A percentile compares a stretch with the other conserved stretches of the same genome.
Conservation (phyloP, 345 rosid genomes). For the Lepidium aucheri region DNA sequence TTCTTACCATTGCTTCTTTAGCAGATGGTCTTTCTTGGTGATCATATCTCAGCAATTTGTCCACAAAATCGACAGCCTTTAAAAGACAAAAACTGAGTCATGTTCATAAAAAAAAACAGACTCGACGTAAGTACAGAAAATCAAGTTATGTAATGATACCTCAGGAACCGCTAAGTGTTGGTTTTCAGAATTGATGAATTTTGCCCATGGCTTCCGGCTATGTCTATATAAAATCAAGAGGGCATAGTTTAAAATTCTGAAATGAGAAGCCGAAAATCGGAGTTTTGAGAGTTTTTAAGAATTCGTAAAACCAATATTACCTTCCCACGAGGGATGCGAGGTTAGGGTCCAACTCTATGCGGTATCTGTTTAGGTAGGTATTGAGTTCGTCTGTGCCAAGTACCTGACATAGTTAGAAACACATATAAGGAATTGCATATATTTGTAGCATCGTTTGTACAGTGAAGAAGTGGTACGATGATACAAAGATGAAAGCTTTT, state of each 20-base stretch:
- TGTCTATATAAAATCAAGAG: constrained; percentile 36
- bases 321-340: constrained; percentile 91
- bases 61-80: constrained; percentile 92
- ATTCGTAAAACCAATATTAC: constrained; percentile 23
- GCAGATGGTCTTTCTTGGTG: constrained; percentile 98
- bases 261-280: not conserved
- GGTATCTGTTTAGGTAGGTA: constrained; percentile 73
- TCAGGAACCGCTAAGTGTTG: constrained; percentile 88
- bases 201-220: constrained; percentile 89
- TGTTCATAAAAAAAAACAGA: not conserved
- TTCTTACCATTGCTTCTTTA: constrained; percentile 86
- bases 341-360: constrained; percentile 83
- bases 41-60: constrained; percentile 91
- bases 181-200: constrained; percentile 79
- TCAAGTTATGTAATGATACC: constrained; percentile 33
- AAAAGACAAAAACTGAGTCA: not conserved
- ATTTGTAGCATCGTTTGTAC: not conserved
- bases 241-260: not conserved
- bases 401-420: constrained; percentile 35
- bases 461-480: not conserved
- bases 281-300: not conserved
- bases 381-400: constrained; percentile 91
- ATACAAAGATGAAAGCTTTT: not conserved
- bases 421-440: not conserved
- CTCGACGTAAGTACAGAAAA: not conserved